Evolutionary conservation across 2,329 filamentous ascomycete species (phyloP).

Genomic region (Curvularia lunata): DNA sequence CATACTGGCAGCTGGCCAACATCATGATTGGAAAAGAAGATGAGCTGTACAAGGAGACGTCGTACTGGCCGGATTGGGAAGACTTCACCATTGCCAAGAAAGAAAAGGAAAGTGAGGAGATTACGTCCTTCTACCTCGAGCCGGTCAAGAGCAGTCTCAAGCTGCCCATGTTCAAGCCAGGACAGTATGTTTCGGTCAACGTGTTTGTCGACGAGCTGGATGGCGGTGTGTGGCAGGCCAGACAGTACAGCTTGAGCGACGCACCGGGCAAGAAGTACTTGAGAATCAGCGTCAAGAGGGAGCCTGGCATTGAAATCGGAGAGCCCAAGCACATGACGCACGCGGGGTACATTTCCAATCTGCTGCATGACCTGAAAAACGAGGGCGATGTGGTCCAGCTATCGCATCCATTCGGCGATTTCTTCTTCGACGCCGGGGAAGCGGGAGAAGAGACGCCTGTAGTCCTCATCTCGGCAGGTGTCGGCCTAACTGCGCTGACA

Average conservation of each 20-base stretch:
- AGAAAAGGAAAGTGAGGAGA: conserved; percentile 69
- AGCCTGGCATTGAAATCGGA: conserved; percentile 59
- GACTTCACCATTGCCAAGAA: conserved; percentile 70
- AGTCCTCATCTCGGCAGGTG: conserved; percentile 71
- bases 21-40: conserved; percentile 73
- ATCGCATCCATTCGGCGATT: conserved; percentile 68
- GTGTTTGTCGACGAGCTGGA: conserved; percentile 59
- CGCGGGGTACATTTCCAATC: conserved; percentile 72
- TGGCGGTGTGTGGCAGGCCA: conserved; percentile 65
- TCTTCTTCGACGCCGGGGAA: conserved; percentile 63
- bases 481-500: conserved; percentile 71
- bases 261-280: conserved; percentile 67
- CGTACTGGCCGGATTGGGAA: conserved; percentile 71
- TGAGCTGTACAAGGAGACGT: conserved; percentile 66
- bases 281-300: conserved; percentile 74
- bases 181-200: conserved; percentile 74
- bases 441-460: conserved; percentile 57
- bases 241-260: conserved; percentile 77
- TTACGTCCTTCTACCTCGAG: conserved; percentile 73
- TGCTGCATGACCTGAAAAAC: conserved; percentile 67
- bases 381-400: conserved; percentile 69
- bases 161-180: conserved; percentile 70
- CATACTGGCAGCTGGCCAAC: conserved; percentile 75
- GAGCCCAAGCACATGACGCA: conserved; percentile 58
- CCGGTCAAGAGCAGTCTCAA: conserved; percentile 65